A percentile compares a stretch with the other conserved stretches of the same genome.
phyloP scores from a whole-genome alignment of 441 rosid species.

The Erodium trifolium region DNA sequence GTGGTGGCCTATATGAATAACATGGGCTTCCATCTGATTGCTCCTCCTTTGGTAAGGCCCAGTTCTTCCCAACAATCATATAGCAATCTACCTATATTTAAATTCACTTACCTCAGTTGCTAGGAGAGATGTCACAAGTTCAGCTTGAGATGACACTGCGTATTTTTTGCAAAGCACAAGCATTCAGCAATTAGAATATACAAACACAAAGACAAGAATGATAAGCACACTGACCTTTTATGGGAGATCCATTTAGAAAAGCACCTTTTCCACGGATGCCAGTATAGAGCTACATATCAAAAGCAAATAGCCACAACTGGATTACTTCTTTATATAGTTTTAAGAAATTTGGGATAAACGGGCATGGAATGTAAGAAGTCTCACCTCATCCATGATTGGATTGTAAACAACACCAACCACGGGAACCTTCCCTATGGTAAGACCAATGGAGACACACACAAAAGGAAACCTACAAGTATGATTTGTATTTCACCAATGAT shows the following conservation, averaged over 20 bases:
- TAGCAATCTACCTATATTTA: neutral
- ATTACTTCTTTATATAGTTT: neutral
- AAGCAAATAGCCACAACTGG: conserved; percentile 6
- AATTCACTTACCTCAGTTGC: conserved; percentile 57
- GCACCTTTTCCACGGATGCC: conserved; percentile 76
- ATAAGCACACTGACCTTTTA: conserved; percentile 44
- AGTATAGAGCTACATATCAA: conserved; percentile 55
- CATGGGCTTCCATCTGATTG: too few species aligned
- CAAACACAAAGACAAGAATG: neutral
- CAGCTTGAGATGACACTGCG: conserved; percentile 70
- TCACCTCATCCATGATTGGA: conserved; percentile 90
- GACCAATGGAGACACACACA: conserved; percentile 88
- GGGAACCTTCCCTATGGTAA: conserved; percentile 69
- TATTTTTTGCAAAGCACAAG: conserved; percentile 16
- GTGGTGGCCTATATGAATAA: too few species aligned
- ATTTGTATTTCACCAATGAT: conserved; percentile 6
- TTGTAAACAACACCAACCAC: conserved; percentile 82
- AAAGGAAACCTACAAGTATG: conserved; percentile 58
- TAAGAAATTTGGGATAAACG: neutral
- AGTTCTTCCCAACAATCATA: too few species aligned
- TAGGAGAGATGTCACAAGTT: conserved; percentile 78
- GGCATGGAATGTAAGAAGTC: conserved; percentile 6
- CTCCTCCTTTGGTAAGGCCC: too few species aligned
- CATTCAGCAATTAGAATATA: conserved; percentile 13
- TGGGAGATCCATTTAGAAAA: conserved; percentile 63